Base-by-base conservation (phyloP, 805 yeast species). In the Ogataea degrootiae region DNA sequence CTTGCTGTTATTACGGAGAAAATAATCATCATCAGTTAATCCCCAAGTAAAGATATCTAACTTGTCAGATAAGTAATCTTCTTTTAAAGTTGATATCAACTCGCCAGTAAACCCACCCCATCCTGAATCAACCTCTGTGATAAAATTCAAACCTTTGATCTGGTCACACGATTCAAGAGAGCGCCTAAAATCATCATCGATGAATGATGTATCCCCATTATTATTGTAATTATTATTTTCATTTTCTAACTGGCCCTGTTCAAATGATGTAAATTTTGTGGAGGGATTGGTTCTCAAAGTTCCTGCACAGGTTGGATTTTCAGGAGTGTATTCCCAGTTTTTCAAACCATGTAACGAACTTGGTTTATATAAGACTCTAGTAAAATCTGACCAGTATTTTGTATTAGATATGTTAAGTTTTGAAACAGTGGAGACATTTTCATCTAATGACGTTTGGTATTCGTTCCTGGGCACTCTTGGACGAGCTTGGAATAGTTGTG, bases 61-160 rank as follows among this genome's bases (percentile, higher is more conserved):
- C 56, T 80, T 81, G 1, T 26, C 29, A 23, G 83, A 75, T 15
- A 83, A 69, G 55, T 77, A 83, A 56, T 87, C 95, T 60, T 91
- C 97, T 46, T 78, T 71, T 17, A 90, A 43, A 7, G 73, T 75
- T n/a, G 67, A 57, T 22, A 90, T 48, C 51, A 82, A 54, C 41
- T 73, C 72, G 37, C 67, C 62, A 5, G 87, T 65, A 55, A 86
- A 80, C 0, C 96, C 96, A 42, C 89, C 85, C 98, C 98, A 92
- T 0, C 85, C 86, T 21, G 80, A 73, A 59, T 87, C 96, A 3
- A 83, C 54, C 44, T 90, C 96, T 0, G 85, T 76, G 2, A 83
- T 58, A 0, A 87, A 43, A 54, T 85, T 86, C 9, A 94, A 48
- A 0, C 97, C 97, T 46, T 76, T 78, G 17, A 91, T 60, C 26